phyloP scores from a whole-genome alignment of 2,329 filamentous ascomycete species.

The Ascocoryne sarcoides region DNA sequence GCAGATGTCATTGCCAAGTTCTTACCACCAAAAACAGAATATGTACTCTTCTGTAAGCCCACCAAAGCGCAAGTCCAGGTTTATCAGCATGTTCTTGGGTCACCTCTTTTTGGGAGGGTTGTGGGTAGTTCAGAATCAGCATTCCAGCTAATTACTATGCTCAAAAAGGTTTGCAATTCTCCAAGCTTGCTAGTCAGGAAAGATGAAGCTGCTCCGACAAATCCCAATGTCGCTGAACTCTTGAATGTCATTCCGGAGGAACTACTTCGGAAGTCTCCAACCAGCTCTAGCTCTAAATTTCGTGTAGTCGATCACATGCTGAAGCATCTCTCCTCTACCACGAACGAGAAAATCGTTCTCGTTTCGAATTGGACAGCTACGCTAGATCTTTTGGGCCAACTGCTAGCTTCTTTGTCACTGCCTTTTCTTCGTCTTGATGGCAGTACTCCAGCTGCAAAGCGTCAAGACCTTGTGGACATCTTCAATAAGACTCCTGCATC shows the following conservation, averaged over 20 bases:
- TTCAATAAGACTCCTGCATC: conserved; percentile 54
- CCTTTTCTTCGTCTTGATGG: conserved; percentile 62
- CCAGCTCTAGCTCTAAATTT: conserved; percentile 55
- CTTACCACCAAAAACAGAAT: conserved; percentile 90
- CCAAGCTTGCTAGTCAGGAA: conserved; percentile 51
- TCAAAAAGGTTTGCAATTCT: conserved; percentile 69
- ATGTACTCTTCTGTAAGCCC: conserved; percentile 87
- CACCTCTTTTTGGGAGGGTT: conserved; percentile 52
- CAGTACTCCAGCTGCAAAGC: conserved; percentile 52
- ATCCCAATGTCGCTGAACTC: conserved; percentile 32
- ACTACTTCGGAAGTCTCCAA: conserved; percentile 42
- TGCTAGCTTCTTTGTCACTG: conserved; percentile 51
- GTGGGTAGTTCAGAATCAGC: conserved; percentile 54
- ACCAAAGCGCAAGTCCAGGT: conserved; percentile 84
- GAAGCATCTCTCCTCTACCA: conserved; percentile 49
- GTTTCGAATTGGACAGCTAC: conserved; percentile 73
- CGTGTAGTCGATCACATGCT: conserved; percentile 58
- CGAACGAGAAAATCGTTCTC: conserved; percentile 62
- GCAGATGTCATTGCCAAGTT: conserved; percentile 86
- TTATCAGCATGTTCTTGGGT: conserved; percentile 61
- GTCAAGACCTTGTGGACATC: conserved; percentile 59
- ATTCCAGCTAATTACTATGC: conserved; percentile 59
- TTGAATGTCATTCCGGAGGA: conserved; percentile 46
- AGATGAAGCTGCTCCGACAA: conserved; percentile 28
- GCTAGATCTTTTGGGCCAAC: conserved; percentile 54